Base-by-base conservation (phyloP, 345 rosid species). In the Citrus trifoliata region DNA sequence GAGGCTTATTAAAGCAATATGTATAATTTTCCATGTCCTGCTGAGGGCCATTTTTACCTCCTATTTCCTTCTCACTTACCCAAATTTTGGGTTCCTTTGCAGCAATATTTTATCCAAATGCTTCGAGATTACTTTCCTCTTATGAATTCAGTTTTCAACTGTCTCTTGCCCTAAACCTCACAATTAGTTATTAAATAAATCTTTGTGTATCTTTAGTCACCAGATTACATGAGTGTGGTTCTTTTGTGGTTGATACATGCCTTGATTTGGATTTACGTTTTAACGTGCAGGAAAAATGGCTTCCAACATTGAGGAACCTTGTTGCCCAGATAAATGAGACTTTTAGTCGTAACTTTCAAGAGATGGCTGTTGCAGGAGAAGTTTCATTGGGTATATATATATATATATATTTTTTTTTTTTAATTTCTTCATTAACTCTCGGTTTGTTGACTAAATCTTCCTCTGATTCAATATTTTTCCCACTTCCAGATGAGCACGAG, bases 331-430 rank as follows among this genome's bases (percentile, higher is more conserved):
- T 95, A 79, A 90, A 95, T 80, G 92, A 89, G 84, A 93, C 97
- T 48, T 95, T 93, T 82, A 89, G 98, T 82, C 93, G 73, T 63
- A 95, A 95, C 83, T 95, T 95, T 82, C 90, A 84, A 83, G 97
- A 93, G 89, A 95, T 95, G 98, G 97, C 99, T 73, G 90, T 93
- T 87, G 99, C 99, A 16, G 97, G 99, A 81, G 99, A 95, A 87
- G 93, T 95, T 76, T 88, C 85, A 46, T 75, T 95, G 83, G 97
- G 94, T 90, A 85, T 74, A 6, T 37, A 6, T 37, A 6, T 37
- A 86, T 74, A 6, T 35, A 5, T 35, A 86, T 74, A 5, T 35
- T 0, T 33, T 0, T 33, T 33, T 32, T 0, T 35, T 35, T 37
- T 37, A 37, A 37, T 37, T 37, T 37, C 40, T 67, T 62, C 46